Evolutionary conservation across 2,329 filamentous ascomycete species (phyloP), one percentile per base, ranked within the genome.

Genomic region (Cucurbitaria berberidis): DNA sequence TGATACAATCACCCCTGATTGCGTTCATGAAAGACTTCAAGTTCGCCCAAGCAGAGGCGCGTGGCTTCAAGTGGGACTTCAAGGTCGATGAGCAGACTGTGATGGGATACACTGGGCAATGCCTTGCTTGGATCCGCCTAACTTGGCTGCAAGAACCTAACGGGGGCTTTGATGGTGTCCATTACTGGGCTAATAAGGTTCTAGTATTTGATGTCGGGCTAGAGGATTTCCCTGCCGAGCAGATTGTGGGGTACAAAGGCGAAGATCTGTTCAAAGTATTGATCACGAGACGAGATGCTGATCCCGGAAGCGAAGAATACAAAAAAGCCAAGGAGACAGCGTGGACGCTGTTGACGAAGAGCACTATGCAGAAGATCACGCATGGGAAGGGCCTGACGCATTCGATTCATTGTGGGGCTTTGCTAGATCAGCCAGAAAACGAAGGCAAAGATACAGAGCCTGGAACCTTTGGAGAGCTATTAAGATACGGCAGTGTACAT

Each of bases 41-140:
- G 7, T 58, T 73, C 16, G 52, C 57, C 3, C 61, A 67, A 3
- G 29, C 64, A 1, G 41, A 61, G 41, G 57, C 50, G 1, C 53
- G 53, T 2, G 68, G 70, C 2, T 68, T 67, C 50, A 55, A 62
- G 0, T 74, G 67, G 68, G 69, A 72, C 15, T 78, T 69, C 60
- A 72, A 71, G 8, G 66, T 68, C 2, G 66, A 70, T 1, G 53
- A 62, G 6, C 48, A 61, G 1, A 68, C 65, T 0, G 49, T 76
- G 0, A 48, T 76, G 24, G 76, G 78, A 13, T 80, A 80, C 42
- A 68, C 76, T 7, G 62, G 66, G 1, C 78, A 79, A 36, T 70
- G 77, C 26, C 53, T 77, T 3, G 68, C 70, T 11, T 80, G 76
- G 76, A 48, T 62, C 6, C 59, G 73, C 30, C 48, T 74, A 4